Evolutionary conservation across 768 basidiomycete genomes (phyloP).

Genomic region (Pulveroboletus sp.): DNA sequence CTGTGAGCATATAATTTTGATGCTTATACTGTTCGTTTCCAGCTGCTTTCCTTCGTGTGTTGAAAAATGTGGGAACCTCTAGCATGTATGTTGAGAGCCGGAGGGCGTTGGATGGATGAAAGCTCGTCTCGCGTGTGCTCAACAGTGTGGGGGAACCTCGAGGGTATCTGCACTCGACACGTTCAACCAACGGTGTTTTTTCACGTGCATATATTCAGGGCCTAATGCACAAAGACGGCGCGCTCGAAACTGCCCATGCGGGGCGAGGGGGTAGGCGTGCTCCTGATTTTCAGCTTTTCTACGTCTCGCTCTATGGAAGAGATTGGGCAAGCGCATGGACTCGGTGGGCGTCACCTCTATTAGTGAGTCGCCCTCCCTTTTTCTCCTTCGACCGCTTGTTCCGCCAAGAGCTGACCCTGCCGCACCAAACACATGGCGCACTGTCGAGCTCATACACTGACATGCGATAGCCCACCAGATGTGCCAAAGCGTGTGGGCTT

Average conservation of each 20-base stretch:
- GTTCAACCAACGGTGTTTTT: too few species aligned
- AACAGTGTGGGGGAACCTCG: conserved; percentile 49
- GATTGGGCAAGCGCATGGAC: conserved; percentile 45
- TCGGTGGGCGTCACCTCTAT: conserved; percentile 40
- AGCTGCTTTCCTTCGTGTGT: conserved; percentile 68
- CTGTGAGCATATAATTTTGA: too few species aligned
- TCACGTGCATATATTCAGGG: conserved; percentile 26
- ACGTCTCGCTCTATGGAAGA: conserved; percentile 49
- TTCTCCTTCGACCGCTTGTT: neutral
- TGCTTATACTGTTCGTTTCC: neutral
- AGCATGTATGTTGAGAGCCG: conserved; percentile 65
- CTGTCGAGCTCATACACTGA: conserved; percentile 36
- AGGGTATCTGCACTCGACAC: conserved; percentile 33
- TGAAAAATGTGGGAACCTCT: conserved; percentile 66
- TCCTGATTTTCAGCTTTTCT: conserved; percentile 28
- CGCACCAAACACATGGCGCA: conserved; percentile 9
- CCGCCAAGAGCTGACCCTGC: neutral
- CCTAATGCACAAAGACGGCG: conserved; percentile 43
- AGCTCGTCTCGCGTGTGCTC: conserved; percentile 56
- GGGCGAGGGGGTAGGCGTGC: conserved; percentile 46
- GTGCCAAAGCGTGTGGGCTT: conserved; percentile 42
- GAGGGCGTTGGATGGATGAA: conserved; percentile 53
- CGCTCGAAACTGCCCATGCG: conserved; percentile 43
- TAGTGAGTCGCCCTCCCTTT: conserved; percentile 27
- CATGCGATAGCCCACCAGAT: conserved; percentile 39